Base-by-base conservation (phyloP, 305 asterid genomes). In the Solanum hybrid region DNA sequence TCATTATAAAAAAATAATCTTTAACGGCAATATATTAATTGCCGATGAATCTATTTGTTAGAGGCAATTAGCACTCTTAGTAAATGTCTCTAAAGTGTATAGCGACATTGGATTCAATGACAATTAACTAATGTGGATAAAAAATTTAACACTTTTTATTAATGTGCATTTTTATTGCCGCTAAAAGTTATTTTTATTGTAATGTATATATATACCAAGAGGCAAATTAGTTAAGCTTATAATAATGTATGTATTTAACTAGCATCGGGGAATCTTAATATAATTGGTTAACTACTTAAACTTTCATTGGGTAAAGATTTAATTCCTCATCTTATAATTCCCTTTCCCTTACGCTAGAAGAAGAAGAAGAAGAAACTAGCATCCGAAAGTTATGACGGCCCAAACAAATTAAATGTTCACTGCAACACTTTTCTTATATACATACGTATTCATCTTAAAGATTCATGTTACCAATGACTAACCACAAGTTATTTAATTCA, bases 141-240 rank as follows among this genome's bases (percentile, higher is more conserved):
- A 57, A 0, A 6, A 0, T 57, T 57, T 6, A 51, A 51, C 0
- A 6, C 1, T 57, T 17, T 57, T 17, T 17, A 57, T 57, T 0
- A 57, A 57, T 57, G 0, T 57, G 0, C 2, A 57, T 17, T 57
- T 57, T 57, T 17, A 17, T 57, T 57, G 10, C 3, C 10, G 2
- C 24, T 17, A 57, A 57, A 45, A 51, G 9, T 51, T 51, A 51
- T 51, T 7, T 51, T 51, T 17, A 7, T 6, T 6, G 10, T 17
- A 17, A 0, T 57, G 7, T 41, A 41, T 2, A 11, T 39, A 11
- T 41, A 1, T 22, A 22, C 27, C 26, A 61, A 7, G 73, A 9
- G 27, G 73, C 12, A 61, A 61, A 61, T 3, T 22, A 61, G 24
- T 20, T 61, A 61, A 61, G 5, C 26, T 22, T 61, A 61, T 61